phyloP scores from a whole-genome alignment of 1,284 basidiomycete genomes.

The Sphaerobolus stellatus region DNA sequence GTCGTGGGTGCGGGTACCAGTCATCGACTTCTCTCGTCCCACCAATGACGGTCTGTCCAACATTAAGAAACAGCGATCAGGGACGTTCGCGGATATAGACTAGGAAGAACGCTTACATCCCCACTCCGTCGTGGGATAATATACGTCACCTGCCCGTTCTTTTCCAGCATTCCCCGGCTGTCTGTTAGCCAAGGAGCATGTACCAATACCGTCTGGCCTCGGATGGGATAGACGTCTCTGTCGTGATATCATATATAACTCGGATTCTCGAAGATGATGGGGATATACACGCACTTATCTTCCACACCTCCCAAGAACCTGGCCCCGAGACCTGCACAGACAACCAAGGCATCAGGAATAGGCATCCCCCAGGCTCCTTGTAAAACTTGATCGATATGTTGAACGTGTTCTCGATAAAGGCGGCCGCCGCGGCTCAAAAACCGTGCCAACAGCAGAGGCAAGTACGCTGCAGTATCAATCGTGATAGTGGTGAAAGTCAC shows the following conservation, averaged over 20 bases:
- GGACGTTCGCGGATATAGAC: slow-evolving; percentile 1
- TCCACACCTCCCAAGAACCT: slow-evolving; percentile 39
- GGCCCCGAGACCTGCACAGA: slow-evolving; percentile 63
- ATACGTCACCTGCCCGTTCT: slow-evolving; percentile 58
- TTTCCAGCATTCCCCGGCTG: slow-evolving; percentile 51
- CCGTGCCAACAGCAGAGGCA: slow-evolving; percentile 63
- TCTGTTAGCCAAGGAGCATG: slow-evolving; percentile 55
- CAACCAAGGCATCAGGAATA: slow-evolving; percentile 55
- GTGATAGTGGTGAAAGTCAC: slow-evolving; percentile 63
- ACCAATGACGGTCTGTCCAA: slow-evolving; percentile 58
- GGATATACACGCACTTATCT: slow-evolving; percentile 30
- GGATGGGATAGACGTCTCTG: slow-evolving; percentile 46
- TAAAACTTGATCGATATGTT: slow-evolving; percentile 66
- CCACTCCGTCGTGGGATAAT: slow-evolving; percentile 69
- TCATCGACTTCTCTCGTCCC: slow-evolving; percentile 62
- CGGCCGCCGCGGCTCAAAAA: slow-evolving; percentile 63
- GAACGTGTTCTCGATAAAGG: slow-evolving; percentile 53
- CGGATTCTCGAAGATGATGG: neutral
- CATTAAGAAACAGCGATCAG: neutral
- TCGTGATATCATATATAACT: slow-evolving; percentile 45
- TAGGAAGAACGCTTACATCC: slow-evolving; percentile 44
- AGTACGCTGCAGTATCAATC: slow-evolving; percentile 67
- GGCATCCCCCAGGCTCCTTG: slow-evolving; percentile 46
- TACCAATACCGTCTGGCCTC: slow-evolving; percentile 53
- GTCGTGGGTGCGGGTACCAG: slow-evolving; percentile 64